Percentiles rank a stretch among this genome's conserved stretches.
Evolutionary conservation across 1,139 yeast species (phyloP).

Genomic region (Kluyveromyces marxianus): DNA sequence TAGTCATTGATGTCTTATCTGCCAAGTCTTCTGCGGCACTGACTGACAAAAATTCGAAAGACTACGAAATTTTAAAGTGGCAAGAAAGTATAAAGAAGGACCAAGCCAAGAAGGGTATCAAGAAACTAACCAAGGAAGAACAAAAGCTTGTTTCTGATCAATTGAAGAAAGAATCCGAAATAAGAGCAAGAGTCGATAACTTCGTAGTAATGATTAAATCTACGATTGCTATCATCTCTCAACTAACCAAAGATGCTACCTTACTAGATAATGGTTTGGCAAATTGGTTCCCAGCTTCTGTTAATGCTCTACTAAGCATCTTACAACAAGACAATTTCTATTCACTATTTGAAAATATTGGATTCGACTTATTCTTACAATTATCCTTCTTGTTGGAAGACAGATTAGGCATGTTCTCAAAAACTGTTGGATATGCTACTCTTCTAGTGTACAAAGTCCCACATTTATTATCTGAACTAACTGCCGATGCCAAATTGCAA

Average conservation of each 20-base stretch:
- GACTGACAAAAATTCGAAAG: conserved; percentile 61
- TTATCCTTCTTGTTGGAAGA: conserved; percentile 39
- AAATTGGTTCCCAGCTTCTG: conserved; percentile 66
- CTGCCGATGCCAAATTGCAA: conserved; percentile 46
- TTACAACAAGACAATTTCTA: conserved; percentile 33
- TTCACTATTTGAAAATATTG: conserved; percentile 37
- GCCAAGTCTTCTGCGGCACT: conserved; percentile 33
- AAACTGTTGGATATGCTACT: conserved; percentile 59
- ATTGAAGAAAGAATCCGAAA: conserved; percentile 48
- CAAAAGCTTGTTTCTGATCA: conserved; percentile 54
- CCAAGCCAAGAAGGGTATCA: conserved; percentile 45
- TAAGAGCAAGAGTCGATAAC: conserved; percentile 41
- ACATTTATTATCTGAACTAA: conserved; percentile 37
- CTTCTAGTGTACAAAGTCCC: conserved; percentile 44
- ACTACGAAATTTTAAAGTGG: conserved; percentile 84
- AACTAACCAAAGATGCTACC: conserved; percentile 44
- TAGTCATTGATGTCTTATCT: conserved; percentile 59
- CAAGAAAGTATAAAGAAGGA: conserved; percentile 77
- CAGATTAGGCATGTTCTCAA: conserved; percentile 45
- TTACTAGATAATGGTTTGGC: conserved; percentile 61
- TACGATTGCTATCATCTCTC: conserved; percentile 46
- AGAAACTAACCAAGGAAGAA: conserved; percentile 72
- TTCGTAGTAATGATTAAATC: conserved; percentile 38
- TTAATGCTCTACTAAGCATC: conserved; percentile 39
- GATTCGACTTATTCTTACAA: conserved; percentile 35